Evolutionary conservation across 306 rosid genomes (phyloP).

Genomic region (Medicago ruthenica): DNA sequence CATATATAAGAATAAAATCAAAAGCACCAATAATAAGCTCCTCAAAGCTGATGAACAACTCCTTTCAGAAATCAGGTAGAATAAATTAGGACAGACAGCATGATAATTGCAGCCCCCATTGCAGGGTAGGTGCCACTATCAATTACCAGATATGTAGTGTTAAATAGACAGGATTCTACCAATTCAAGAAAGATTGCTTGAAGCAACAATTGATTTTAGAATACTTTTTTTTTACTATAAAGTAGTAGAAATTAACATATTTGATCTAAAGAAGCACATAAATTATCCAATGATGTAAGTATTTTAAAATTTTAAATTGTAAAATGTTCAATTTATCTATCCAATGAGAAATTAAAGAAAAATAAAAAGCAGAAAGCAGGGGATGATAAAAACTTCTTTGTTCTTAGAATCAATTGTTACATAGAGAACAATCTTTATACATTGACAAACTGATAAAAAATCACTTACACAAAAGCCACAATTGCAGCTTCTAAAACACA

Average conservation of each 20-base stretch:
- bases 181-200: background rate
- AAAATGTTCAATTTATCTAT: background rate
- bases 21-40: background rate
- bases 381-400: conserved; percentile 28
- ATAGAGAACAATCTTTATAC: conserved; percentile 17
- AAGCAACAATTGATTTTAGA: background rate
- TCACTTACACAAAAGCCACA: background rate
- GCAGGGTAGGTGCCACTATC: conserved; percentile 18
- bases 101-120: conserved; percentile 14
- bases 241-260: background rate
- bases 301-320: background rate
- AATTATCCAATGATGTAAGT: background rate
- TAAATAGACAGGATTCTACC: background rate
- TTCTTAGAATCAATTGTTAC: conserved; percentile 36
- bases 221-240: background rate
- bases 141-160: background rate
- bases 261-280: background rate
- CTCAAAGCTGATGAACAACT: background rate
- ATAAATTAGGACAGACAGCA: background rate
- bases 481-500: background rate
- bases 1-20: background rate
- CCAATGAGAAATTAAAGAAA: conserved; percentile 25
- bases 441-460: conserved; percentile 23
- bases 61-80: background rate
- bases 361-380: conserved; percentile 13